Conservation (phyloP, 2,329 filamentous ascomycete species). For the Tolypocladium album region DNA sequence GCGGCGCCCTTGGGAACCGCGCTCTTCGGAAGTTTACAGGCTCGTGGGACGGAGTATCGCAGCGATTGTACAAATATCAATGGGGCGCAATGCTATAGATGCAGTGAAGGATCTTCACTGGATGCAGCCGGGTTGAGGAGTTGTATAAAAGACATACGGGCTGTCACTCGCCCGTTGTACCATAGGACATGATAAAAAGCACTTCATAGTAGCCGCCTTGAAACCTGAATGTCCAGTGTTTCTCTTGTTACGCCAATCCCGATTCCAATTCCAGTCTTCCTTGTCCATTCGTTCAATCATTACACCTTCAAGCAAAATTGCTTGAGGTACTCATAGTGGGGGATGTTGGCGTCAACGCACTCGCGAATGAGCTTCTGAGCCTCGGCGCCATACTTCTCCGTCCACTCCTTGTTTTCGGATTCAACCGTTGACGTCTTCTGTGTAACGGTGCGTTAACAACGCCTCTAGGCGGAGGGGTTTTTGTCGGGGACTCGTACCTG, state of each 20-base stretch:
- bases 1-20: no score
- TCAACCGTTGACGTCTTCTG: slow-evolving; percentile 55
- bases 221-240: not conserved
- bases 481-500: slow-evolving; percentile 28
- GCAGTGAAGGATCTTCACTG: not conserved
- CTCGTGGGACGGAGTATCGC: not conserved
- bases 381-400: slow-evolving; percentile 61
- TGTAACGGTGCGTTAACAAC: not conserved
- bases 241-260: not conserved
- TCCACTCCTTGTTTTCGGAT: slow-evolving; percentile 61
- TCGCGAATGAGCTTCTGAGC: slow-evolving; percentile 59
- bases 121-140: not conserved
- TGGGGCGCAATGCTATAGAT: not conserved
- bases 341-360: slow-evolving; percentile 60
- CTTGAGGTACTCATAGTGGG: slow-evolving; percentile 74
- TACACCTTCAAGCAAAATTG: slow-evolving; percentile 57
- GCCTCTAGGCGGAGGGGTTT: not conserved
- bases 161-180: not conserved
- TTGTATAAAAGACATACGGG: not conserved
- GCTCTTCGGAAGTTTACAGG: no score
- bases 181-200: not conserved
- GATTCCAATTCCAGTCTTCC: not conserved
- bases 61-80: not conserved
- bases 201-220: not conserved
- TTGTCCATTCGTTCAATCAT: not conserved